These are phyloP conservation scores for Halophytophthora polymorphica DNA, from an alignment of 352 stramenopile genomes.

Conservation along the genomic window DNA sequence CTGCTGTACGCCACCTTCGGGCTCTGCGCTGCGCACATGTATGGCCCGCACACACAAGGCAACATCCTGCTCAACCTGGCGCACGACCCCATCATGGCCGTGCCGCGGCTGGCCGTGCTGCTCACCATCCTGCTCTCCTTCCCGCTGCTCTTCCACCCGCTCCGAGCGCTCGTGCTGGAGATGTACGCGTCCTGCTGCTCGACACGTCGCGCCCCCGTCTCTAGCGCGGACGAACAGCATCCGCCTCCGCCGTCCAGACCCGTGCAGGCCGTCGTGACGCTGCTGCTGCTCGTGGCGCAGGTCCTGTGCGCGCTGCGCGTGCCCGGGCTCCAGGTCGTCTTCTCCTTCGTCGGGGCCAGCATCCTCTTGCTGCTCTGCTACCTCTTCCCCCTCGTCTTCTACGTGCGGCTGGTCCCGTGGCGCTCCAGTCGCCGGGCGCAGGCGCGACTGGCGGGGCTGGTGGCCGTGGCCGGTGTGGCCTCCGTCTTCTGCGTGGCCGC, in stretches of 20 bases:
- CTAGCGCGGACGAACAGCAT: constrained; percentile 7
- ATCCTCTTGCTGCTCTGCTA: constrained; percentile 76
- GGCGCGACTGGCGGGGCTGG: constrained; percentile 27
- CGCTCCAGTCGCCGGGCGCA: constrained; percentile 19
- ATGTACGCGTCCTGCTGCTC: constrained; percentile 34
- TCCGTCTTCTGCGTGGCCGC: constrained; percentile 57
- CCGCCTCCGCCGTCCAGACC: constrained; percentile 10
- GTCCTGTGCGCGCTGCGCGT: constrained; percentile 52
- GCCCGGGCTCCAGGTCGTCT: constrained; percentile 63
- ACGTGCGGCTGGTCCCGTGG: constrained; percentile 46
- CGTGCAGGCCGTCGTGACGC: constrained; percentile 36
- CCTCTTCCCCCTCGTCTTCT: constrained; percentile 62
- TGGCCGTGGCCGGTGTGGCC: constrained; percentile 31
- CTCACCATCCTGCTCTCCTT: constrained; percentile 78
- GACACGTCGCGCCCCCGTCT: background rate
- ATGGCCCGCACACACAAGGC: constrained; percentile 52
- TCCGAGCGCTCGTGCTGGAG: constrained; percentile 62
- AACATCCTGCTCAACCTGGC: constrained; percentile 82
- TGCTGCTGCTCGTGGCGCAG: constrained; percentile 41
- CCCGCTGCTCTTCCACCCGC: constrained; percentile 67
- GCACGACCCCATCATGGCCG: constrained; percentile 63
- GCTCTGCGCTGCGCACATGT: constrained; percentile 55
- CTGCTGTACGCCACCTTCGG: constrained; percentile 65
- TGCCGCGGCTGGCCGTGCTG: constrained; percentile 62
- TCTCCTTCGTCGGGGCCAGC: constrained; percentile 74